Percentiles rank a stretch among this genome's conserved stretches.
Conservation (phyloP, 2,329 filamentous ascomycete species). For the Ophiosphaerella korrae region DNA sequence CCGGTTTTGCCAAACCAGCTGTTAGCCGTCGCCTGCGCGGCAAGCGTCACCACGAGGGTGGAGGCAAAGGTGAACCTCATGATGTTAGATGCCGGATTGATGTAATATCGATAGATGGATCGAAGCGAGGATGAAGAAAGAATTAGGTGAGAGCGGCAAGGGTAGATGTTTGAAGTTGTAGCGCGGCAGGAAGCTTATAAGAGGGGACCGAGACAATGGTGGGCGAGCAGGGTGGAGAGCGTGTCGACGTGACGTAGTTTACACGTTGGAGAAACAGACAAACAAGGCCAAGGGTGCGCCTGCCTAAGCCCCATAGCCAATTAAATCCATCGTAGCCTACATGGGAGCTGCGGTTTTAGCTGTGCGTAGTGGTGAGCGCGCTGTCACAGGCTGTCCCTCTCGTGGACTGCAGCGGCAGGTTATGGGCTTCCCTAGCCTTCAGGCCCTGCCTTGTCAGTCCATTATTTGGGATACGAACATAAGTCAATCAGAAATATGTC, state of each 20-base stretch:
- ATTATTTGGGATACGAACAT: no score
- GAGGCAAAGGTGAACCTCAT: conserved; percentile 79
- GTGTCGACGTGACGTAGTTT: conserved; percentile 38
- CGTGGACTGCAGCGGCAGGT: background rate
- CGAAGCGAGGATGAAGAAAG: conserved; percentile 10
- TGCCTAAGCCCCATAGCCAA: conserved; percentile 28
- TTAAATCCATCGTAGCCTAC: conserved; percentile 16
- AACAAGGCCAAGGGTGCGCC: conserved; percentile 26
- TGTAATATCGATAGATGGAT: conserved; percentile 27
- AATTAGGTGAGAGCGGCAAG: conserved; percentile 10
- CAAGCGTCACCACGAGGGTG: conserved; percentile 72
- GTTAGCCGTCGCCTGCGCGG: conserved; percentile 73
- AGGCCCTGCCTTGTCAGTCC: background rate
- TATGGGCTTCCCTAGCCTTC: background rate
- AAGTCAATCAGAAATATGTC: no score
- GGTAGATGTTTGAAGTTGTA: conserved; percentile 12
- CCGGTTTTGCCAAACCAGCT: conserved; percentile 87
- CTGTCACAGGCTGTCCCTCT: conserved; percentile 14
- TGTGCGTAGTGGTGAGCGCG: conserved; percentile 27
- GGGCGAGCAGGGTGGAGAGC: conserved; percentile 10
- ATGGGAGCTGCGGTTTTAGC: conserved; percentile 18
- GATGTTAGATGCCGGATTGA: conserved; percentile 35
- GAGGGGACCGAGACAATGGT: conserved; percentile 31
- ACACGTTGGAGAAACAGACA: conserved; percentile 25
- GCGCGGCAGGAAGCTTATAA: conserved; percentile 26